Conservation (phyloP, 2,329 filamentous ascomycete species). For the Helicocarpus griseus region DNA sequence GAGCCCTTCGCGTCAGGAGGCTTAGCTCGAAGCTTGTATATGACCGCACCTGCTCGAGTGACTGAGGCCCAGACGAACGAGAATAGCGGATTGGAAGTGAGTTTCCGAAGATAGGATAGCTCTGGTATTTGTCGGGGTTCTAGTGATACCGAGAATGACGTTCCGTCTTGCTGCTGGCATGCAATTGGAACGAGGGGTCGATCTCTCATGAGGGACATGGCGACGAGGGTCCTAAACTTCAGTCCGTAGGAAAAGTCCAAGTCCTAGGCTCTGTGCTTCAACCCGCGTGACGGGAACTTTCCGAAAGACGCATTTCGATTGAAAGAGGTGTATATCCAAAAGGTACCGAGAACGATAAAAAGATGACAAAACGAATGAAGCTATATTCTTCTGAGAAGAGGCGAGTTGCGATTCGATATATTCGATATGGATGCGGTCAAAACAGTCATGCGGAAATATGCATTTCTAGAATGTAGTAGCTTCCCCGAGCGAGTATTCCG, state of each 20-base stretch:
- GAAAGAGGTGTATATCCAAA: neutral
- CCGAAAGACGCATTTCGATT: neutral
- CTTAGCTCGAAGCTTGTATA: conserved; percentile 42
- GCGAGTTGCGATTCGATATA: no score
- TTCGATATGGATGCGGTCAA: no score
- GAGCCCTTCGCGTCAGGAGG: conserved; percentile 38
- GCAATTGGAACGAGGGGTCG: conserved; percentile 5
- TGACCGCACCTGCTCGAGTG: conserved; percentile 25
- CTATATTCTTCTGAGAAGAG: neutral
- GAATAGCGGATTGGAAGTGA: conserved; percentile 23
- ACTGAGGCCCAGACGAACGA: conserved; percentile 18
- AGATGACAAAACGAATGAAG: neutral
- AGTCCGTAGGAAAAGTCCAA: neutral
- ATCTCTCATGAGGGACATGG: conserved; percentile 14
- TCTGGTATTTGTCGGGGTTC: neutral
- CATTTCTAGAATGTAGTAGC: no score
- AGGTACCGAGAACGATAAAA: neutral
- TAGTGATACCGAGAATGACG: neutral
- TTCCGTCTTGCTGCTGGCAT: neutral
- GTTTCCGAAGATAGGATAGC: conserved; percentile 14
- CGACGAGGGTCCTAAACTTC: neutral
- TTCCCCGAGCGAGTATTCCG: no score
- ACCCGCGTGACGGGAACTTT: neutral
- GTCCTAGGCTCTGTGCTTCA: neutral
- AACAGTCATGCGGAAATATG: no score